Percentiles rank a stretch among this genome's conserved stretches.
phyloP scores from a whole-genome alignment of 2,329 filamentous ascomycete genomes.

The Scytalidium sp. region DNA sequence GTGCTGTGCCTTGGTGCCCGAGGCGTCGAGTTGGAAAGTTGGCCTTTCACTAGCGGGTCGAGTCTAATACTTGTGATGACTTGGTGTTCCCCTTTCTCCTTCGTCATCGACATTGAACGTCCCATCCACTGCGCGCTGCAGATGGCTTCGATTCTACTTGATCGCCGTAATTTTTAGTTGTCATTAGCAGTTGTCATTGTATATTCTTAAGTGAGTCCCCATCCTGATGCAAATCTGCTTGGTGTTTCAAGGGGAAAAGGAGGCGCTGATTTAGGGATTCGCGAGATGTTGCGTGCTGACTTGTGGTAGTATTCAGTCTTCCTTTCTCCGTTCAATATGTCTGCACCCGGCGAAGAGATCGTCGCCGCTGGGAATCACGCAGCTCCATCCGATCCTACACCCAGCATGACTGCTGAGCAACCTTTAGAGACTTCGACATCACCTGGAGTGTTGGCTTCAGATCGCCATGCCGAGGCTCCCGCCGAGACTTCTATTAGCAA shows the following conservation, averaged over 20 bases:
- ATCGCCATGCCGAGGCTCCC: slow-evolving; percentile 4
- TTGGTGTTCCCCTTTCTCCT: neutral
- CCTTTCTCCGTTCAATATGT: slow-evolving; percentile 9
- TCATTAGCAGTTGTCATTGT: neutral
- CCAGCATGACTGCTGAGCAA: slow-evolving; percentile 16
- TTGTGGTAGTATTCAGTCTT: slow-evolving; percentile 22
- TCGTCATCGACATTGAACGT: neutral
- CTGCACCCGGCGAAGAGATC: slow-evolving; percentile 36
- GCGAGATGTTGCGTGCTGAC: slow-evolving; percentile 13
- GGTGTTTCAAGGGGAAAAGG: neutral
- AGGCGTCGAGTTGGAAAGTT: neutral
- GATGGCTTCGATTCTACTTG: slow-evolving; percentile 1
- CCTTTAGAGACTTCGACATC: slow-evolving; percentile 2
- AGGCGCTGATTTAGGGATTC: neutral
- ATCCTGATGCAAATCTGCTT: neutral
- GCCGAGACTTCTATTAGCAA: neutral
- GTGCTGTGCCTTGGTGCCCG: too few relatives aligned
- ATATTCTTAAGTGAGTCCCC: neutral
- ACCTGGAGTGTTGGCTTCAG: slow-evolving; percentile 6
- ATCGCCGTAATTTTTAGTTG: slow-evolving; percentile 2
- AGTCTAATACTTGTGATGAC: neutral
- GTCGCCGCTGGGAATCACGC: slow-evolving; percentile 49
- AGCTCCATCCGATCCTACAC: slow-evolving; percentile 43
- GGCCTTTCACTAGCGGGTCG: neutral
- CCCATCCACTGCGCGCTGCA: neutral